Percentiles rank a stretch among this genome's conserved stretches.
Conservation (phyloP, 495 filamentous ascomycete genomes). For the Tuber magnatum region DNA sequence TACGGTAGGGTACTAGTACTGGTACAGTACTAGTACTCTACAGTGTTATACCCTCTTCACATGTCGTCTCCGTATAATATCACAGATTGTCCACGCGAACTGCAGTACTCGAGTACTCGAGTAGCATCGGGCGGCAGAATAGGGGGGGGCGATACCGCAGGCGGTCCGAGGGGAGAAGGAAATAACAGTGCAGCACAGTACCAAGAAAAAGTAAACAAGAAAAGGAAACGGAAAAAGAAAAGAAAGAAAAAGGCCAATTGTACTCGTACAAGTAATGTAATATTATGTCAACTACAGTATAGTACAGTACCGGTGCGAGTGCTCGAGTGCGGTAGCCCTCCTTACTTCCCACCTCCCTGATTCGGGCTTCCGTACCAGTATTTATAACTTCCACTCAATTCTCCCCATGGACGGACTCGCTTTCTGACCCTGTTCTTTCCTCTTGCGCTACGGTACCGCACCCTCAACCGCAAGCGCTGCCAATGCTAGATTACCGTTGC, state of each 20-base stretch:
- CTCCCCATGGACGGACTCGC: not conserved
- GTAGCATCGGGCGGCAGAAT: not conserved
- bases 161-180: not conserved
- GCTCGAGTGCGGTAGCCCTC: too few relatives aligned
- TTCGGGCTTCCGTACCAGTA: not conserved
- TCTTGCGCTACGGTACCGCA: not conserved
- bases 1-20: too few relatives aligned
- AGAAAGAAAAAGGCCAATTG: not conserved
- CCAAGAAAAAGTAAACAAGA: not conserved
- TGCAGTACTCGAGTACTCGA: not conserved
- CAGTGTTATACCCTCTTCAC: too few relatives aligned
- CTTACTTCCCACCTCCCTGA: too few relatives aligned
- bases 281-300: not conserved
- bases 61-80: not conserved
- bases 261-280: too few relatives aligned
- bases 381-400: not conserved
- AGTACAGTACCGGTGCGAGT: too few relatives aligned
- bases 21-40: too few relatives aligned
- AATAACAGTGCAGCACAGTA: not conserved
- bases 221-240: not conserved
- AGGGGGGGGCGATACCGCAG: not conserved
- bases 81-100: not conserved
- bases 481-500: not conserved
- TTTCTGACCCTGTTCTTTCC: not conserved
- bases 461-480: not conserved